Evolutionary conservation across 129 eudicot species (phyloP).

Genomic region (Scalesia atractyloides): DNA sequence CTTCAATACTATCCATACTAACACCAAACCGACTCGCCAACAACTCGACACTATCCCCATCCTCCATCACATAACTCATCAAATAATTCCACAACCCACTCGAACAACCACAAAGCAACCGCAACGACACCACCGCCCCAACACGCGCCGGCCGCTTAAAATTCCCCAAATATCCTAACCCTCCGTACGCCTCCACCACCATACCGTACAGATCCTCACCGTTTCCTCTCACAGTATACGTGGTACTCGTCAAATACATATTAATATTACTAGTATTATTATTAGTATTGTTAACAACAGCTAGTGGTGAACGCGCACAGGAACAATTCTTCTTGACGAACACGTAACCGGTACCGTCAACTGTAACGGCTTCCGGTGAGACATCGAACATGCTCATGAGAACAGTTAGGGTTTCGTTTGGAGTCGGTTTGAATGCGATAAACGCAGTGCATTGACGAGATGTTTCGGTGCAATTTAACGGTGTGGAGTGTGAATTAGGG

Average conservation of each 20-base stretch:
- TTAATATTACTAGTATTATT: no score
- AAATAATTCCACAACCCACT: slow-evolving; percentile 90
- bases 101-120: slow-evolving; percentile 88
- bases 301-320: slow-evolving; percentile 38
- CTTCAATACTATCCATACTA: slow-evolving; percentile 94
- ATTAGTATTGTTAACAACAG: no score
- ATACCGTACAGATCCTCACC: slow-evolving; percentile 61
- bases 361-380: slow-evolving; percentile 51
- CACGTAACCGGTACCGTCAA: slow-evolving; percentile 57
- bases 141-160: slow-evolving; percentile 54
- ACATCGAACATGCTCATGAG: slow-evolving; percentile 95
- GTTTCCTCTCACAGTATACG: slow-evolving; percentile 63
- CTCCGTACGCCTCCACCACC: slow-evolving; percentile 67
- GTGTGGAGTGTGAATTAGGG: slow-evolving; percentile 46
- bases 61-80: slow-evolving; percentile 93
- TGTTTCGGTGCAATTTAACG: slow-evolving; percentile 78
- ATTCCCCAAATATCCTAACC: slow-evolving; percentile 60
- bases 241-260: slow-evolving; percentile 51
- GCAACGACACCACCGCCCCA: slow-evolving; percentile 74
- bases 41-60: slow-evolving; percentile 73
- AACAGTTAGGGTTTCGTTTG: slow-evolving; percentile 55
- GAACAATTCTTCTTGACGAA: slow-evolving; percentile 81
- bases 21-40: slow-evolving; percentile 93
- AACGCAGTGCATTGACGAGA: slow-evolving; percentile 71
- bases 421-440: slow-evolving; percentile 62